Conservation (phyloP, 2,329 filamentous ascomycete genomes). For the Phyllosticta paracitricarpa region DNA sequence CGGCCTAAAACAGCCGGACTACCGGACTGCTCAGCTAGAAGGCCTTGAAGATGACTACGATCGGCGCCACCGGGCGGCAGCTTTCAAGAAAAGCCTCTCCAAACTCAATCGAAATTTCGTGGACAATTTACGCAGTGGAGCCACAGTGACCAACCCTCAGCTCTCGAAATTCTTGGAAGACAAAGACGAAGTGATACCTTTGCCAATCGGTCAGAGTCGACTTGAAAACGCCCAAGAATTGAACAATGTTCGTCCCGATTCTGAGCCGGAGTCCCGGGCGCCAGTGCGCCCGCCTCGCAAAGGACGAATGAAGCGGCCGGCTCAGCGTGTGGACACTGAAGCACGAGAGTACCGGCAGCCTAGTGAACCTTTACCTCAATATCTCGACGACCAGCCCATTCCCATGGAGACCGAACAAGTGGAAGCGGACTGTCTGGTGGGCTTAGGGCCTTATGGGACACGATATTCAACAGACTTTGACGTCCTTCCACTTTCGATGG, state of each 20-base stretch:
- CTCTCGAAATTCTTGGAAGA: constrained; percentile 23
- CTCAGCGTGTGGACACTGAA: constrained; percentile 36
- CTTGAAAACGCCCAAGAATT: background rate
- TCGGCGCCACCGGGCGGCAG: constrained; percentile 23
- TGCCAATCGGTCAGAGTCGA: background rate
- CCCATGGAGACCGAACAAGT: background rate
- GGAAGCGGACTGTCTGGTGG: constrained; percentile 22
- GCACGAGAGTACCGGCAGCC: constrained; percentile 37
- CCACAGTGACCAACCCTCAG: background rate
- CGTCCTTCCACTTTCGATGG: constrained; percentile 37
- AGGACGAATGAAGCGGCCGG: constrained; percentile 3
- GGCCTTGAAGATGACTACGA: constrained; percentile 30
- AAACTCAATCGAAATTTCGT: constrained; percentile 21
- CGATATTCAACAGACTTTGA: constrained; percentile 46
- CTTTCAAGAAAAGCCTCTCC: constrained; percentile 27
- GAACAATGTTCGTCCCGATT: background rate
- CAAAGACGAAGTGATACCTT: constrained; percentile 18
- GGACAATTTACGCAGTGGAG: constrained; percentile 5
- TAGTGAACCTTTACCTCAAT: constrained; percentile 23
- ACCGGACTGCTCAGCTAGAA: constrained; percentile 34
- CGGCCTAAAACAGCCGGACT: constrained; percentile 10
- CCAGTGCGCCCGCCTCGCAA: background rate
- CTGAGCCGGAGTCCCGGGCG: background rate
- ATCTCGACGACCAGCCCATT: constrained; percentile 7
- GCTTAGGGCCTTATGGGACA: constrained; percentile 39